Base-by-base conservation (phyloP, 768 basidiomycete genomes). In the Termitomyces eurrhizus region DNA sequence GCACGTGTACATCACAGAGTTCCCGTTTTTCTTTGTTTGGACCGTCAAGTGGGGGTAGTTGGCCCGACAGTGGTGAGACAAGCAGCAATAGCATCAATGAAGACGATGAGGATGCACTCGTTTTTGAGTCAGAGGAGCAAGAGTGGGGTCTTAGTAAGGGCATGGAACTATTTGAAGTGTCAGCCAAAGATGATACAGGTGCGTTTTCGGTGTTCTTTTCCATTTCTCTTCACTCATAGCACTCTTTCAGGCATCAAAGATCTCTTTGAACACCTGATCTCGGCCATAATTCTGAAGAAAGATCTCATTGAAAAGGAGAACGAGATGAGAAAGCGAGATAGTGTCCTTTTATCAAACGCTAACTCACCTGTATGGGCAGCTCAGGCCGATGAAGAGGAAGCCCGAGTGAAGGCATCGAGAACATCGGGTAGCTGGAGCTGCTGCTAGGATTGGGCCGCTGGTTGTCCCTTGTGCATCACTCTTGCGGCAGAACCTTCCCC, bases 151-250 rank as follows among this genome's bases (percentile, higher is more conserved):
- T 90, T 42, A 85, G 81, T 69, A 89, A 89, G 69, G 89, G 86
- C 62, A 92, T 95, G 86, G 89, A 90, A 68, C 80, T 95, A 18
- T 92, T 91, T 64, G 92, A 96, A 70, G 92, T 96, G 21, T 95
- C 92, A 48, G 90, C 95, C 56, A 95, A 95, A 74, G 93, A 95
- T 67, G 89, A 92, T 68, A 68, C 75, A 36, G 94, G 93, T 94
- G 62, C 64, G 85, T 76, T 55, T 45, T 56, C 61, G 49, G 54
- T 52, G 62, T 45, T 68, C 62, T 58, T 58, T 64, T 59, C 59
- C 41, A 32, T 56, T 44, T 33, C 32, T 21, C 67, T 46, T 54
- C 35, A 53, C 44, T 54, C 52, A n/a, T 57, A 32, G 21, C 41
- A 18, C 32, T 16, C 6, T 39, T 60, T 21, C 59, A 95, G 94